phyloP scores from a whole-genome alignment of 2,329 filamentous ascomycete species.

The Xylariales sp. region DNA sequence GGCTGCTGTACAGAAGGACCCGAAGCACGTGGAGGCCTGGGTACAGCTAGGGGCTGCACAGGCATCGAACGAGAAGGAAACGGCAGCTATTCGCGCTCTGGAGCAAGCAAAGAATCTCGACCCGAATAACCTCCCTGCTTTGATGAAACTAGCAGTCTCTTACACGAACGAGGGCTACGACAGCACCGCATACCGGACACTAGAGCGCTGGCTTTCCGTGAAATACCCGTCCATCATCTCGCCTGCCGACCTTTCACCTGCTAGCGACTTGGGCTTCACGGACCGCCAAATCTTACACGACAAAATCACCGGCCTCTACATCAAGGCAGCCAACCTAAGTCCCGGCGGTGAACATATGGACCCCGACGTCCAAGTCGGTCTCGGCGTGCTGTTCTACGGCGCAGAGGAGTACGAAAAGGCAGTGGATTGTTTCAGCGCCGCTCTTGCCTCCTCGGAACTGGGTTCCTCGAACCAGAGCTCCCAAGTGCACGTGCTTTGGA shows the following conservation, averaged over 20 bases:
- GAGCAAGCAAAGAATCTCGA: slow-evolving; percentile 89
- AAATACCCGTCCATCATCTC: slow-evolving; percentile 85
- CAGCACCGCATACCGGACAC: slow-evolving; percentile 88
- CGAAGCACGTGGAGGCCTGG: slow-evolving; percentile 88
- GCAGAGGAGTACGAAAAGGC: slow-evolving; percentile 98
- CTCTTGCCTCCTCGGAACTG: slow-evolving; percentile 78
- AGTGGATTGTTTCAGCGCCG: slow-evolving; percentile 94
- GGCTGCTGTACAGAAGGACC: slow-evolving; percentile 86
- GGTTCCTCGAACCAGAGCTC: slow-evolving; percentile 79
- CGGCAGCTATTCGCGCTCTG: slow-evolving; percentile 87
- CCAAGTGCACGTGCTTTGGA: slow-evolving; percentile 94
- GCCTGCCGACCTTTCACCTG: slow-evolving; percentile 65
- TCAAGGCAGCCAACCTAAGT: slow-evolving; percentile 84
- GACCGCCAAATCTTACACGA: slow-evolving; percentile 87
- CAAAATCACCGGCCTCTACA: slow-evolving; percentile 86
- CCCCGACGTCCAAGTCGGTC: slow-evolving; percentile 93
- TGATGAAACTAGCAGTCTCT: slow-evolving; percentile 93
- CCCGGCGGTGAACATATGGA: slow-evolving; percentile 95
- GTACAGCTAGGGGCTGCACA: slow-evolving; percentile 86
- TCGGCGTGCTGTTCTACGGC: slow-evolving; percentile 96
- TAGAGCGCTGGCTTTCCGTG: slow-evolving; percentile 94
- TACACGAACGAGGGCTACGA: slow-evolving; percentile 99
- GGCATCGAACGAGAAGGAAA: slow-evolving; percentile 98
- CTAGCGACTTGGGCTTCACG: slow-evolving; percentile 87
- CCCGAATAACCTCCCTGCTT: slow-evolving; percentile 76